Evolutionary conservation across 768 basidiomycete genomes (phyloP).

Genomic region (Grammothele lineata): DNA sequence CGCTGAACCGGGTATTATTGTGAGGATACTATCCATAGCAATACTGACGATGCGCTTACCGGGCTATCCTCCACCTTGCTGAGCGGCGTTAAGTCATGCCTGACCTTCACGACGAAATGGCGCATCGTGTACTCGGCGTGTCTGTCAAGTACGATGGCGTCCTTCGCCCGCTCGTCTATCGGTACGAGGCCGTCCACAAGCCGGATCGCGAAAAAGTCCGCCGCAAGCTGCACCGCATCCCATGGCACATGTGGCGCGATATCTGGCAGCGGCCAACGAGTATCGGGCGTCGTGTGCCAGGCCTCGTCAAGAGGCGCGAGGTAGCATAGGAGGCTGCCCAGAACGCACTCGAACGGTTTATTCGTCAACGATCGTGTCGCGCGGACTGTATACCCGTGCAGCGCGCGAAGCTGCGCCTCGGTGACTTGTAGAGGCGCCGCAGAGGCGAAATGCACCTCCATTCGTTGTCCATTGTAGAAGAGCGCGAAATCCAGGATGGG

Average conservation of each 20-base stretch:
- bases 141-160: conserved; percentile 73
- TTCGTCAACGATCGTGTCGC: conserved; percentile 60
- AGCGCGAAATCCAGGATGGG: conserved; percentile 50
- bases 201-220: conserved; percentile 45
- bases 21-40: conserved; percentile 10
- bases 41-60: conserved; percentile 48
- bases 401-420: conserved; percentile 38
- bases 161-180: conserved; percentile 44
- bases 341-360: conserved; percentile 57
- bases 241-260: conserved; percentile 55
- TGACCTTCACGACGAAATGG: conserved; percentile 52
- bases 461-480: conserved; percentile 49
- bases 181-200: conserved; percentile 31
- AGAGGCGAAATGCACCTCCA: conserved; percentile 39
- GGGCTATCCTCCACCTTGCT: conserved; percentile 63
- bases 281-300: conserved; percentile 32
- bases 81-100: conserved; percentile 67
- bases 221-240: conserved; percentile 53
- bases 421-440: conserved; percentile 49
- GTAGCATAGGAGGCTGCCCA: conserved; percentile 58
- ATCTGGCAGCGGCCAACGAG: conserved; percentile 22
- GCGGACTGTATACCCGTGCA: conserved; percentile 62
- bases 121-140: conserved; percentile 72
- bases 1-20: too few species aligned
- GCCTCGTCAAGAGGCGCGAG: conserved; percentile 51